Conservation (phyloP, 2,329 filamentous ascomycete species). For the Alternaria brassicae region DNA sequence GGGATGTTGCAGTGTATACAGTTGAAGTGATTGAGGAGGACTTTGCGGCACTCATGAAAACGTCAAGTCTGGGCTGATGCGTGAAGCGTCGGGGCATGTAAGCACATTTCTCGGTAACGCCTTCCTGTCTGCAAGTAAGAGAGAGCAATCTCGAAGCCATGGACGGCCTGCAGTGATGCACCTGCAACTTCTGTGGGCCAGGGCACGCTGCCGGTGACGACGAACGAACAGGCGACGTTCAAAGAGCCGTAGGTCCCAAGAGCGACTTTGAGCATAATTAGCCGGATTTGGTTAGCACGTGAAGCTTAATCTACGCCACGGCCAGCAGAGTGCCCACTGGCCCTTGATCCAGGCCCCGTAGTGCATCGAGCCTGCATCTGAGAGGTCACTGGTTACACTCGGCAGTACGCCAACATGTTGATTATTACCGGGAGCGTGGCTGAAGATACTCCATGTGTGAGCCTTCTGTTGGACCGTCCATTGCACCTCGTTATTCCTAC, state of each 20-base stretch:
- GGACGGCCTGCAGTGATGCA: conserved; percentile 14
- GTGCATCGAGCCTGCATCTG: conserved; percentile 18
- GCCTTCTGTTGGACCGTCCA: background rate
- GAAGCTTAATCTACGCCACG: conserved; percentile 26
- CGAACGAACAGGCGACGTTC: conserved; percentile 16
- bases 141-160: conserved; percentile 6
- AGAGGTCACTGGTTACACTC: conserved; percentile 7
- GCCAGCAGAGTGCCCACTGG: conserved; percentile 12
- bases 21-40: conserved; percentile 35
- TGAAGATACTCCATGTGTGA: conserved; percentile 9
- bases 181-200: conserved; percentile 14
- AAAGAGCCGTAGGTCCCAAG: conserved; percentile 22
- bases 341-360: conserved; percentile 13
- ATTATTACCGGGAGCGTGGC: conserved; percentile 20
- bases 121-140: conserved; percentile 1
- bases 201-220: conserved; percentile 5
- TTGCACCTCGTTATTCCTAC: background rate
- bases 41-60: conserved; percentile 44
- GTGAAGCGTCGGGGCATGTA: conserved; percentile 32
- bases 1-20: conserved; percentile 24
- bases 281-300: conserved; percentile 28
- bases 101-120: conserved; percentile 10
- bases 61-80: conserved; percentile 43
- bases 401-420: conserved; percentile 23
- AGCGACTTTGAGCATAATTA: conserved; percentile 42